phyloP scores from a whole-genome alignment of 441 rosid species.

The Populus hybrid region DNA sequence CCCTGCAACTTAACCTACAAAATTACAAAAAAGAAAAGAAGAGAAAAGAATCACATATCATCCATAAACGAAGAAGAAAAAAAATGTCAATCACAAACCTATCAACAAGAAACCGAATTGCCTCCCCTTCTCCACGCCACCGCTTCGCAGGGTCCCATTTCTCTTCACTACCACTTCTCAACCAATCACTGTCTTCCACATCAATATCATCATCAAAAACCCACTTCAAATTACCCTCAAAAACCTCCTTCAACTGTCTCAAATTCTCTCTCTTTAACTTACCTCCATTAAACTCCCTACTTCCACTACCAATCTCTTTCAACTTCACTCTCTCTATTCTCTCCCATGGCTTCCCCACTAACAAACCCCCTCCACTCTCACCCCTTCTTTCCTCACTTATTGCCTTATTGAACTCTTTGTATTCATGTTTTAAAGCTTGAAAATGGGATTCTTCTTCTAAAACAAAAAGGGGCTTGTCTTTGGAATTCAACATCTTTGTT shows the following conservation, averaged over 20 bases:
- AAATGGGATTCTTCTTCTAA: constrained; percentile 41
- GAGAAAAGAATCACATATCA: background rate
- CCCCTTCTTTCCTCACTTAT: constrained; percentile 23
- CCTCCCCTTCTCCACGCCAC: constrained; percentile 62
- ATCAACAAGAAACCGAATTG: constrained; percentile 62
- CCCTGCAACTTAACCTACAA: constrained; percentile 64
- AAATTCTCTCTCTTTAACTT: constrained; percentile 51
- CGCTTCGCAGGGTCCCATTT: constrained; percentile 44
- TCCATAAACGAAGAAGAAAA: background rate
- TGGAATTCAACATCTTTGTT: constrained; percentile 33
- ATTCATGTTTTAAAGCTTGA: constrained; percentile 52
- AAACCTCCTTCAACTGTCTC: constrained; percentile 60
- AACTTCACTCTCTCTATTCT: constrained; percentile 57
- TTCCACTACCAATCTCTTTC: constrained; percentile 52
- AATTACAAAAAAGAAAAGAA: constrained; percentile 14
- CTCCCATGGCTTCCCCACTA: constrained; percentile 91
- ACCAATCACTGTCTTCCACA: constrained; percentile 31
- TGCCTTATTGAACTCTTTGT: constrained; percentile 51
- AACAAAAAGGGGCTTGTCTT: constrained; percentile 30
- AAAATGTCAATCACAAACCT: constrained; percentile 37
- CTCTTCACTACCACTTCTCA: constrained; percentile 21
- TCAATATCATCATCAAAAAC: constrained; percentile 74
- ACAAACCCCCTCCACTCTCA: constrained; percentile 23
- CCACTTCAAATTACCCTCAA: constrained; percentile 80
- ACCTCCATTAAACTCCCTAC: constrained; percentile 44